A percentile compares a stretch with the other conserved stretches of the same genome.
phyloP scores from a whole-genome alignment of 2,329 filamentous ascomycete genomes.

The Beauveria sp. region DNA sequence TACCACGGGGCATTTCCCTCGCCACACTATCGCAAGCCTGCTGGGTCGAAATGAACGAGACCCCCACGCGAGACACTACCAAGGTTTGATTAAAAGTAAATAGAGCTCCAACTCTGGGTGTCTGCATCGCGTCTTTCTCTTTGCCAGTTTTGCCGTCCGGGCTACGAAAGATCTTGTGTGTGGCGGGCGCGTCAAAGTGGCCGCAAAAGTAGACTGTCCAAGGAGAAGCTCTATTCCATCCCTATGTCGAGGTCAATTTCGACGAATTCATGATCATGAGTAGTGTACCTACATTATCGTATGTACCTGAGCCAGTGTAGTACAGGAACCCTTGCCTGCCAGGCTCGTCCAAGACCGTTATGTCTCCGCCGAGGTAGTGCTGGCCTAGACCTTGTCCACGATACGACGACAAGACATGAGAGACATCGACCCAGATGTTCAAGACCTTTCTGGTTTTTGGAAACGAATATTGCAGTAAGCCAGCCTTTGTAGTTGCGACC shows the following conservation, averaged over 20 bases:
- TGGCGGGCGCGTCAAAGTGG: conserved; percentile 42
- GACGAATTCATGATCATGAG: no score
- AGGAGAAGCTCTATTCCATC: conserved; percentile 56
- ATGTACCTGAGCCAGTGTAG: conserved; percentile 54
- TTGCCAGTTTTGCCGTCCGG: conserved; percentile 15
- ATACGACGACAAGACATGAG: conserved; percentile 57
- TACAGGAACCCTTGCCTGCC: conserved; percentile 22
- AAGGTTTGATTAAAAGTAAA: conserved; percentile 43
- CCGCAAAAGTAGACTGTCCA: conserved; percentile 61
- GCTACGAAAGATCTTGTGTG: conserved; percentile 38
- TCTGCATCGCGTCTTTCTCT: conserved; percentile 18
- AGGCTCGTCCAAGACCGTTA: conserved; percentile 39
- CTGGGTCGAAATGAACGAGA: conserved; percentile 57
- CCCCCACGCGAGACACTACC: conserved; percentile 53
- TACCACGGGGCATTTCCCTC: conserved; percentile 43
- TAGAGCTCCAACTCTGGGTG: conserved; percentile 39
- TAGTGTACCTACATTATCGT: conserved; percentile 44
- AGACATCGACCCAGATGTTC: conserved; percentile 55
- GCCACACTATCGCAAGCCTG: conserved; percentile 54
- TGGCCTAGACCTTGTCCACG: conserved; percentile 54
- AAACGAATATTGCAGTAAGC: conserved; percentile 55
- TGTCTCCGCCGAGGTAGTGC: conserved; percentile 52
- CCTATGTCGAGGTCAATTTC: conserved; percentile 24
- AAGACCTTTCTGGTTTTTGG: conserved; percentile 30
- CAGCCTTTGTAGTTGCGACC: conserved; percentile 46